Percentiles rank a stretch among this genome's conserved stretches.
Evolutionary conservation across 2,329 filamentous ascomycete species (phyloP).

Genomic region (Botrytis tulipae): DNA sequence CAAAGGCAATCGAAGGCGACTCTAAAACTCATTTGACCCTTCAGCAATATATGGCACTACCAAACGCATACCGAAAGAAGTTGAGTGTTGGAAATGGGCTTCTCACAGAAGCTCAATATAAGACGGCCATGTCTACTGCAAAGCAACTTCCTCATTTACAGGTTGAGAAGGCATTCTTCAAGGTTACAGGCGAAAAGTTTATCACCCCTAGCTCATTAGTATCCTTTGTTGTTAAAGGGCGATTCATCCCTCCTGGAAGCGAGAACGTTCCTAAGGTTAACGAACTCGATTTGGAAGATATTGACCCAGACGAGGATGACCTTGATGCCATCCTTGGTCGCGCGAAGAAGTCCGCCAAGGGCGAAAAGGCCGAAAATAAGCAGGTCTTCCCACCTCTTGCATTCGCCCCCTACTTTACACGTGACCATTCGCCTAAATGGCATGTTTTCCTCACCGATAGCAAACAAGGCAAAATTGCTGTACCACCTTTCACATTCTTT

Average conservation of each 20-base stretch:
- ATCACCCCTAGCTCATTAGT: constrained; percentile 92
- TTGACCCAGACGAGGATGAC: constrained; percentile 91
- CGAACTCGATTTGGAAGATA: constrained; percentile 79
- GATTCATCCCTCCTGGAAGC: constrained; percentile 85
- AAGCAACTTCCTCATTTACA: constrained; percentile 80
- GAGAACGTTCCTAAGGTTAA: constrained; percentile 71
- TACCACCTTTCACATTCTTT: constrained; percentile 93
- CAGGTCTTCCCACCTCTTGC: constrained; percentile 79
- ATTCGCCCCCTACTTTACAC: constrained; percentile 84
- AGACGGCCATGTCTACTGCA: constrained; percentile 71
- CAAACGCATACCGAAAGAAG: constrained; percentile 69
- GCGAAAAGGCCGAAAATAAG: constrained; percentile 59
- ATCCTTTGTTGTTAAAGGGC: constrained; percentile 90
- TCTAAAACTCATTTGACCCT: constrained; percentile 73
- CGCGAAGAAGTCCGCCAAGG: constrained; percentile 64
- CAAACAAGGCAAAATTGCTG: constrained; percentile 93
- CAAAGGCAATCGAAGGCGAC: constrained; percentile 68
- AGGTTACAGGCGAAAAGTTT: constrained; percentile 90
- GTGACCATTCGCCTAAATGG: constrained; percentile 88
- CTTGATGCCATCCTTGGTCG: constrained; percentile 79
- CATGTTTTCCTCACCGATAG: constrained; percentile 91
- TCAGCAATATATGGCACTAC: constrained; percentile 84
- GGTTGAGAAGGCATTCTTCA: constrained; percentile 95
- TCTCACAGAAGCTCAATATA: constrained; percentile 74
- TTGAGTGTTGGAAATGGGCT: constrained; percentile 69